These are phyloP conservation scores for Geopyxis carbonaria DNA, from an alignment of 495 filamentous ascomycete genomes.

Conservation along the genomic window DNA sequence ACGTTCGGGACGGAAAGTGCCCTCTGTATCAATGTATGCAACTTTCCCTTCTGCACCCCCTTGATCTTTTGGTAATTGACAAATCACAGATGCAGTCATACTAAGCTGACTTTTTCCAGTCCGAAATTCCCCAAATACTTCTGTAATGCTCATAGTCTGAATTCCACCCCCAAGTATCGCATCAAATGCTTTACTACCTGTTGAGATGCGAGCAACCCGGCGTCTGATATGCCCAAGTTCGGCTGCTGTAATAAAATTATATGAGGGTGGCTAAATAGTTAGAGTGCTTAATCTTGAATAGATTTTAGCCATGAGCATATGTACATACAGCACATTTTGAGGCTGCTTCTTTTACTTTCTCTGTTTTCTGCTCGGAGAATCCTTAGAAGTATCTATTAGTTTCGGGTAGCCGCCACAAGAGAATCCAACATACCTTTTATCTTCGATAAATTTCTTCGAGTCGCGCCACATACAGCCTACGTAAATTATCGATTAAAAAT, in stretches of 20 bases:
- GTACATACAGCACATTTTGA: constrained; percentile 47
- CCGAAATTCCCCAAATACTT: constrained; percentile 60
- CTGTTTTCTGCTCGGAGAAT: constrained; percentile 66
- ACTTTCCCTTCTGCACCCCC: constrained; percentile 65
- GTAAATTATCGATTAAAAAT: not conserved
- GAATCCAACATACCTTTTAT: constrained; percentile 40
- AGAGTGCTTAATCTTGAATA: not conserved
- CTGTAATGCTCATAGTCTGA: constrained; percentile 65
- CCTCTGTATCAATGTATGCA: constrained; percentile 67
- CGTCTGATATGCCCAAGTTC: constrained; percentile 54
- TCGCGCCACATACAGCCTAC: constrained; percentile 46
- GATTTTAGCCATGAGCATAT: not conserved
- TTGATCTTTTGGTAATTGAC: constrained; percentile 41
- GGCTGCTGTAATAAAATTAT: constrained; percentile 60
- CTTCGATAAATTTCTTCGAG: constrained; percentile 47
- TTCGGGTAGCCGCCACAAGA: not conserved
- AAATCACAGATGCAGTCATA: constrained; percentile 53
- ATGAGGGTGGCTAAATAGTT: constrained; percentile 38
- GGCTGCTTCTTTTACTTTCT: constrained; percentile 64
- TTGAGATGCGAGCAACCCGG: constrained; percentile 50
- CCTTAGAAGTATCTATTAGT: constrained; percentile 9
- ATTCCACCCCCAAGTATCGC: constrained; percentile 57
- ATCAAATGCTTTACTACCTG: constrained; percentile 62
- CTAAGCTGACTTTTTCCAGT: constrained; percentile 54
- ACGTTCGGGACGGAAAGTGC: constrained; percentile 58